Evolutionary conservation across 768 basidiomycete species (phyloP).

Genomic region (Lactifluus echinatus): DNA sequence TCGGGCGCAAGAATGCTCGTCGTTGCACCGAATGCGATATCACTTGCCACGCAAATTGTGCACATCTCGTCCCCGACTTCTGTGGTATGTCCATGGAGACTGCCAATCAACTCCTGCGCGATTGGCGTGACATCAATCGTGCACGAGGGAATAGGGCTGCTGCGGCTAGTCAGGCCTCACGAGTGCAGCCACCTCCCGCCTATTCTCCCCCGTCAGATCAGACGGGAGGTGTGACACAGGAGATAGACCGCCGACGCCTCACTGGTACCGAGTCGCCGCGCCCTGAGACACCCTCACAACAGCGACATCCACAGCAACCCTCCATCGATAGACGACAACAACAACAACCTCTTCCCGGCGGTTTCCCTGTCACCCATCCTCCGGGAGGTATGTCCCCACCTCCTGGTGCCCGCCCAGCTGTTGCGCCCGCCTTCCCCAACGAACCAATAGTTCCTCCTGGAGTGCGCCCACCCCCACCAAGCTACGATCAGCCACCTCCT

Average conservation of each 20-base stretch:
- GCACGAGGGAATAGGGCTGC: constrained; percentile 42
- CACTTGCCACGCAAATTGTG: constrained; percentile 95
- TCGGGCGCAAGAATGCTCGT: constrained; percentile 93
- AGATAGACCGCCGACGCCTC: constrained; percentile 23
- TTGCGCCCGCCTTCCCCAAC: constrained; percentile 29
- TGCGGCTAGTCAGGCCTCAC: constrained; percentile 31
- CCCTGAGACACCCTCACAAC: constrained; percentile 22
- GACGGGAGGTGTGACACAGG: constrained; percentile 20
- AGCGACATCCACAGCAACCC: constrained; percentile 20
- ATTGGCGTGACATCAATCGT: constrained; percentile 87
- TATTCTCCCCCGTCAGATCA: constrained; percentile 26
- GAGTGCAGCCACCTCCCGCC: constrained; percentile 28
- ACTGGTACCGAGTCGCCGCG: constrained; percentile 20
- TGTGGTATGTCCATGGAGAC: constrained; percentile 99
- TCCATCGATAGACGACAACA: constrained; percentile 19
- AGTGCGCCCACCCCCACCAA: constrained; percentile 10
- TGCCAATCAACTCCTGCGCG: constrained; percentile 84
- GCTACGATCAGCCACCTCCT: constrained; percentile 14
- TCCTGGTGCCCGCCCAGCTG: constrained; percentile 31
- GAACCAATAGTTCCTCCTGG: constrained; percentile 28
- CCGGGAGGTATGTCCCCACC: constrained; percentile 27
- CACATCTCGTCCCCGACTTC: constrained; percentile 97
- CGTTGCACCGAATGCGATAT: constrained; percentile 94
- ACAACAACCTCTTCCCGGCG: constrained; percentile 21
- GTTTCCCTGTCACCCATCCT: constrained; percentile 21